A percentile compares a stretch with the other conserved stretches of the same genome.
phyloP scores from a whole-genome alignment of 2,329 filamentous ascomycete genomes.

The Mycosphaerella arachidis region DNA sequence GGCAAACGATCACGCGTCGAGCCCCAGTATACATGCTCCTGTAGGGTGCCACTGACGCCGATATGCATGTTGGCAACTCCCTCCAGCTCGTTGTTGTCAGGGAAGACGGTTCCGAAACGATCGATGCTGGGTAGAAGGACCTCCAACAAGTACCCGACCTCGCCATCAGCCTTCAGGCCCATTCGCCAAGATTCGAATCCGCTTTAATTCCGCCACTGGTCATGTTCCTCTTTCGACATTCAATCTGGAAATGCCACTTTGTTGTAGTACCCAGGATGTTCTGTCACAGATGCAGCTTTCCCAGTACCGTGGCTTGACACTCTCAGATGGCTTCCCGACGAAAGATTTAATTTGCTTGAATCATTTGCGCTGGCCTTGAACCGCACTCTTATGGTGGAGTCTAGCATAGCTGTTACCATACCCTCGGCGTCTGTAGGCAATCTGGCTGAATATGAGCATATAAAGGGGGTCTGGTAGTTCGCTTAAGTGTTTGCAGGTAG shows the following conservation, averaged over 20 bases:
- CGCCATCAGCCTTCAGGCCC: slow-evolving; percentile 23
- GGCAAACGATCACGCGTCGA: slow-evolving; percentile 45
- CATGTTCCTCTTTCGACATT: slow-evolving; percentile 29
- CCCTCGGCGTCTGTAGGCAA: slow-evolving; percentile 31
- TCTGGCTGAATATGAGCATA: slow-evolving; percentile 32
- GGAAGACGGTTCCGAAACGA: slow-evolving; percentile 44
- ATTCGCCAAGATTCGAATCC: slow-evolving; percentile 40
- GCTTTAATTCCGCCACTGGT: slow-evolving; percentile 33
- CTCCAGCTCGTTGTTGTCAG: slow-evolving; percentile 36
- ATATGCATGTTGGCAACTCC: slow-evolving; percentile 41
- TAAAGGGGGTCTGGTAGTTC: slow-evolving; percentile 31
- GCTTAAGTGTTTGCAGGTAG: slow-evolving; percentile 22
- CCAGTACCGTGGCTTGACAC: slow-evolving; percentile 26
- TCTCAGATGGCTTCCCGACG: slow-evolving; percentile 20
- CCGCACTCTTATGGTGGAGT: slow-evolving; percentile 25
- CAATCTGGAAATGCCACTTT: slow-evolving; percentile 40
- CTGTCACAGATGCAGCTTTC: slow-evolving; percentile 34
- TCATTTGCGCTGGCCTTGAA: slow-evolving; percentile 1
- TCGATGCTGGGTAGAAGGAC: slow-evolving; percentile 41
- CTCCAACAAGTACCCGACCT: slow-evolving; percentile 43
- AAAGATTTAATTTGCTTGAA: slow-evolving; percentile 16
- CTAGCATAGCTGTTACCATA: slow-evolving; percentile 36
- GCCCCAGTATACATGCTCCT: slow-evolving; percentile 46
- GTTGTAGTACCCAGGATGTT: slow-evolving; percentile 34
- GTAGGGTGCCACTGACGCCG: slow-evolving; percentile 35